Conservation (phyloP, 768 basidiomycete genomes). For the Pleurotus tuber-regium region DNA sequence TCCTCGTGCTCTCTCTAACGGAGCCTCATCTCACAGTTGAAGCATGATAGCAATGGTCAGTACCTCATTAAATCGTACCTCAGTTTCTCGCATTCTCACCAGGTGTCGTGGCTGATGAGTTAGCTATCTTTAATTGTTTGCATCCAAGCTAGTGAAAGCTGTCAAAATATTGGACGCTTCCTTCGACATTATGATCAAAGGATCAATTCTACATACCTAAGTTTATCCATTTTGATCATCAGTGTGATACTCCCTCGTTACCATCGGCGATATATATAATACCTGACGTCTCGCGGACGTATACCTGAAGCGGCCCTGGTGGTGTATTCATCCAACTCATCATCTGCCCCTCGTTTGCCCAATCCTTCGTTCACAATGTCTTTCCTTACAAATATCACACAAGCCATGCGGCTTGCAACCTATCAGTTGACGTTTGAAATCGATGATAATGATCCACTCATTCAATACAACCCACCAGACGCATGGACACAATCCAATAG, state of each 20-base stretch:
- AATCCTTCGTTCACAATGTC: slow-evolving; percentile 1
- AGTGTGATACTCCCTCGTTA: not conserved
- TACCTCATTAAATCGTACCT: too few species aligned
- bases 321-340: not conserved
- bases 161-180: too few species aligned
- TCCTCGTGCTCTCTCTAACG: too few species aligned
- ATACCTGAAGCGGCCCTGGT: not conserved
- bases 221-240: not conserved
- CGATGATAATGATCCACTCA: slow-evolving; percentile 26
- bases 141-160: too few species aligned
- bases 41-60: too few species aligned
- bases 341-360: not conserved
- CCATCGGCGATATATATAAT: not conserved
- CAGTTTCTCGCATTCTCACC: too few species aligned
- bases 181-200: not conserved
- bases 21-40: too few species aligned
- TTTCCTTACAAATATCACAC: slow-evolving; percentile 1
- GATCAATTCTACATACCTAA: not conserved
- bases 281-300: not conserved
- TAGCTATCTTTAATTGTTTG: too few species aligned
- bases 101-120: too few species aligned
- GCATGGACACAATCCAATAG: slow-evolving; percentile 20
- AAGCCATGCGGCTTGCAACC: slow-evolving; percentile 3
- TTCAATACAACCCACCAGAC: slow-evolving; percentile 19
- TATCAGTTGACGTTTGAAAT: slow-evolving; percentile 5